Evolutionary conservation across 1,284 basidiomycete species (phyloP).

Genomic region (Cystobasidium slooffiae): DNA sequence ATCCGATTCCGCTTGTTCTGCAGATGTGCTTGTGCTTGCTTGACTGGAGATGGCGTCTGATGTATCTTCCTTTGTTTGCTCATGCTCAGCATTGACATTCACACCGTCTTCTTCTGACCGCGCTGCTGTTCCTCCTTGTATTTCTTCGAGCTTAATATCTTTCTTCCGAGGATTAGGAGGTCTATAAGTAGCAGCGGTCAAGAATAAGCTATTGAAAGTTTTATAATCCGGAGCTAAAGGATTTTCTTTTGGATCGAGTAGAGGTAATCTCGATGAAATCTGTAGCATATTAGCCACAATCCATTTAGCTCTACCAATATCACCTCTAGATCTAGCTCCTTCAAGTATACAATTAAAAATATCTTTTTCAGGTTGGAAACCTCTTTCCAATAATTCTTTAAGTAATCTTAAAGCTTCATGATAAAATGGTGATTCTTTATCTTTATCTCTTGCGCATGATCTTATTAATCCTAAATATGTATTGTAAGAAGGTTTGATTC

Average conservation of each 20-base stretch:
- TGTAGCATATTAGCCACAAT: conserved; percentile 78
- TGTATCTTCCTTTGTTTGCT: not conserved
- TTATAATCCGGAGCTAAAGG: conserved; percentile 15
- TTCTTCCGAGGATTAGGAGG: conserved; percentile 1
- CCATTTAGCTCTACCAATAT: conserved; percentile 82
- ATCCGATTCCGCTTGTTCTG: not conserved
- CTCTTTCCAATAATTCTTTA: conserved; percentile 75
- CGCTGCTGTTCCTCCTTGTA: not conserved
- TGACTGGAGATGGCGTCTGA: not conserved
- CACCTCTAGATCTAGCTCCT: conserved; percentile 83
- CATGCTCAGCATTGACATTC: not conserved
- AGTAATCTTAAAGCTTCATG: conserved; percentile 78
- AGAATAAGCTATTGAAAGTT: conserved; percentile 29
- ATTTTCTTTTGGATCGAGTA: conserved; percentile 3
- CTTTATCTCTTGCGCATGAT: conserved; percentile 61
- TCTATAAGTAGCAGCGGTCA: conserved; percentile 33
- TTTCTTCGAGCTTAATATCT: not conserved
- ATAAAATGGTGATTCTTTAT: conserved; percentile 56
- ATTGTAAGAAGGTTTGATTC: conserved; percentile 67
- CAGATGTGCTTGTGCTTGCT: no score
- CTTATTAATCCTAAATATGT: conserved; percentile 85
- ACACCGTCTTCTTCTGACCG: not conserved
- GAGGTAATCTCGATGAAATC: conserved; percentile 47
- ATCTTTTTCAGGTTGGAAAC: conserved; percentile 68
- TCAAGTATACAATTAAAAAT: conserved; percentile 85